Evolutionary conservation across 2,329 filamentous ascomycete genomes (phyloP).

Genomic region (Microthyrium microscopicum): DNA sequence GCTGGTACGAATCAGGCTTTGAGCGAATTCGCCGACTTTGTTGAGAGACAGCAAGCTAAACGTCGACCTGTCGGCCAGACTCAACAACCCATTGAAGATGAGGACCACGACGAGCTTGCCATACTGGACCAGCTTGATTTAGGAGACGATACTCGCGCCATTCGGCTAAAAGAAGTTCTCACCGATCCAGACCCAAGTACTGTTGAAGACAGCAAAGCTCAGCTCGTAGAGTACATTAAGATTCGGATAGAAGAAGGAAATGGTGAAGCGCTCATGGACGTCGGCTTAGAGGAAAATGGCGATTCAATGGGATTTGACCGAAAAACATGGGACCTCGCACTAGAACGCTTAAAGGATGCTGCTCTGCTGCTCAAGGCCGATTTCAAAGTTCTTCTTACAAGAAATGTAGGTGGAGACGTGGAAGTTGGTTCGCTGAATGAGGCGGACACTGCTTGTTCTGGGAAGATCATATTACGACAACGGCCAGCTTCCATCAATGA

Average conservation of each 20-base stretch:
- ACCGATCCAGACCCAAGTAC: conserved; percentile 37
- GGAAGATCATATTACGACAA: conserved; percentile 74
- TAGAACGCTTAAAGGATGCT: conserved; percentile 47
- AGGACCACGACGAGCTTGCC: conserved; percentile 78
- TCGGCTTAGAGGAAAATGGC: conserved; percentile 80
- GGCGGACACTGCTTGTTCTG: conserved; percentile 59
- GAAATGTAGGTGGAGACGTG: conserved; percentile 54
- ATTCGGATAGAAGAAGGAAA: conserved; percentile 64
- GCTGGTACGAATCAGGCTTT: conserved; percentile 49
- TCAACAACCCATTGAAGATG: conserved; percentile 15
- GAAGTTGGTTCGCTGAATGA: conserved; percentile 49
- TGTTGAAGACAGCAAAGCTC: conserved; percentile 40
- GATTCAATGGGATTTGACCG: conserved; percentile 64
- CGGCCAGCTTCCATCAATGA: conserved; percentile 60
- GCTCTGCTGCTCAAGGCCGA: conserved; percentile 52
- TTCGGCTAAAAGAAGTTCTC: conserved; percentile 61
- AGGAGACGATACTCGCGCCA: conserved; percentile 49
- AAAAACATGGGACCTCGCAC: conserved; percentile 58
- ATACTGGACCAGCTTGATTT: conserved; percentile 67
- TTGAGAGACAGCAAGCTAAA: conserved; percentile 76
- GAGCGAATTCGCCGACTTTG: conserved; percentile 94
- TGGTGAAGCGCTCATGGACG: conserved; percentile 79
- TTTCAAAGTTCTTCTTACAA: conserved; percentile 71
- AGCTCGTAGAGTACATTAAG: conserved; percentile 49
- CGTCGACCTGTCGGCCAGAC: conserved; percentile 26